Evolutionary conservation across 2,329 filamentous ascomycete species (phyloP).

Genomic region (Fusarium phyllophilum): DNA sequence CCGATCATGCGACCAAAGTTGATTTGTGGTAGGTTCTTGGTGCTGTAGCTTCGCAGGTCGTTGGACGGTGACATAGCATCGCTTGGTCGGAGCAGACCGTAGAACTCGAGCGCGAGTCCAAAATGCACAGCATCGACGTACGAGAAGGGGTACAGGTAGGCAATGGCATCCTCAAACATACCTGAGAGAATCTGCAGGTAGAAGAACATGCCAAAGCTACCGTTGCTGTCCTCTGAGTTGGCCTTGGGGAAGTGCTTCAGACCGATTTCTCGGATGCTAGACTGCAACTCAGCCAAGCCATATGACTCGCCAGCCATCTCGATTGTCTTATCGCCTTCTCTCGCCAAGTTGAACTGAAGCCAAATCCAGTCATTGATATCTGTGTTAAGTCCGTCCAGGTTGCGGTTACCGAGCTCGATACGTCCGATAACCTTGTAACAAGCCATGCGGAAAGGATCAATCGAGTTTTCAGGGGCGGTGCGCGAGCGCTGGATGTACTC

Average conservation of each 20-base stretch:
- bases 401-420: conserved; percentile 73
- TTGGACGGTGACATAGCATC: conserved; percentile 80
- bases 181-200: conserved; percentile 90
- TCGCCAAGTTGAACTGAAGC: conserved; percentile 76
- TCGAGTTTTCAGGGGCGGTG: conserved; percentile 84
- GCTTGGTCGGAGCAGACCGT: conserved; percentile 87
- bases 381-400: conserved; percentile 69
- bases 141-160: conserved; percentile 90
- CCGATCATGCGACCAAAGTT: conserved; percentile 95
- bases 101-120: conserved; percentile 87
- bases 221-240: conserved; percentile 76
- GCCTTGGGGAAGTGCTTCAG: conserved; percentile 89
- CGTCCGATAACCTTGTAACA: conserved; percentile 98
- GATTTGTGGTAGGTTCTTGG: conserved; percentile 79
- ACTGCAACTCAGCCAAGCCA: conserved; percentile 74
- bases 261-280: conserved; percentile 87
- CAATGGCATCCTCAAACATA: conserved; percentile 92
- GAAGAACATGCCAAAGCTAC: conserved; percentile 90
- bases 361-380: conserved; percentile 78
- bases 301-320: conserved; percentile 75
- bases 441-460: conserved; percentile 95
- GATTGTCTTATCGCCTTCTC: conserved; percentile 70
- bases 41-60: conserved; percentile 74
- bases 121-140: conserved; percentile 97
- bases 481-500: conserved; percentile 88